Evolutionary conservation across 2,329 filamentous ascomycete genomes (phyloP).

Genomic region (Emmonsiellopsis sp.): DNA sequence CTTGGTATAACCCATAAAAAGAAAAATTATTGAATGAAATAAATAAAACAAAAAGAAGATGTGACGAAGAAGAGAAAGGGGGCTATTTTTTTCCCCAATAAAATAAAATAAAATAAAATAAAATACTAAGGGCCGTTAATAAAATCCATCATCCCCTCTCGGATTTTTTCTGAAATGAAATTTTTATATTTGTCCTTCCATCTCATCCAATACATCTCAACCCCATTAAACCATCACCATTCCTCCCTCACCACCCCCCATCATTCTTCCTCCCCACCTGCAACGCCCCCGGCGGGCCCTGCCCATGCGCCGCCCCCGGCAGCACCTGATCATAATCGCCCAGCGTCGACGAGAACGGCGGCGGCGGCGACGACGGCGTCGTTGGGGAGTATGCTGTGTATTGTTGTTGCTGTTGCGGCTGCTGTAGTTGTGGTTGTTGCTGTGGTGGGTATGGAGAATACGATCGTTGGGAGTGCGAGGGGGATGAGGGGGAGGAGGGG

Average conservation of each 20-base stretch:
- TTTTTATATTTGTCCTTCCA: neutral
- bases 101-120: neutral
- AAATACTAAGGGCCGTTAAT: neutral
- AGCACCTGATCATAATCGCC: conserved; percentile 4
- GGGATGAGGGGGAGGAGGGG: neutral
- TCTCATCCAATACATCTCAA: neutral
- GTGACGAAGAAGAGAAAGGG: neutral
- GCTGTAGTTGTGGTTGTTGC: neutral
- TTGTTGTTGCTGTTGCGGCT: neutral
- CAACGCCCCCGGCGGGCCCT: conserved; percentile 6
- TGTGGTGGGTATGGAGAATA: conserved; percentile 1
- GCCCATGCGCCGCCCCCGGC: neutral
- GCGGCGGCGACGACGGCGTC: conserved; percentile 7
- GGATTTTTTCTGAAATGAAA: neutral
- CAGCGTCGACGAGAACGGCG: conserved; percentile 8
- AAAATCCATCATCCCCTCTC: neutral
- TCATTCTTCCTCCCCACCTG: conserved; percentile 9
- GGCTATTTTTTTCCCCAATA: too few relatives aligned
- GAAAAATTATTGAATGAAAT: neutral
- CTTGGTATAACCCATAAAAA: too few relatives aligned
- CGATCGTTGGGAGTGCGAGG: neutral
- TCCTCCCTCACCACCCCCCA: conserved; percentile 5
- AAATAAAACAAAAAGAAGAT: neutral
- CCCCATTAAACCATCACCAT: too few relatives aligned
- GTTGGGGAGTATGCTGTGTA: conserved; percentile 9